Conservation (phyloP, 192 early-diverging fungal species). For the Coemansia sp. region DNA sequence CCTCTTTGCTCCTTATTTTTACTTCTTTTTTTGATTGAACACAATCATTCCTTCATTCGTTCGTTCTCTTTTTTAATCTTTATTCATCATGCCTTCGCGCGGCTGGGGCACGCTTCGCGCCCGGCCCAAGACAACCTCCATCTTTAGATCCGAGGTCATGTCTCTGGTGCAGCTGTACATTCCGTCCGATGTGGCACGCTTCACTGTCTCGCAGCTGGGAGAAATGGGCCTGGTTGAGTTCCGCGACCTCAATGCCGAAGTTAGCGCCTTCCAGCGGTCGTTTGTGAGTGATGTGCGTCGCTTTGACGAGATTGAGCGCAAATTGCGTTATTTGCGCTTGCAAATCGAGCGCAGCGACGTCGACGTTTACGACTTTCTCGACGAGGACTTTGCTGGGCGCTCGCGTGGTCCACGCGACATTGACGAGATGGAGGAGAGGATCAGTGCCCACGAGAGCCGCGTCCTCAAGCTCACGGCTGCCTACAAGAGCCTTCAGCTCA, state of each 20-base stretch:
- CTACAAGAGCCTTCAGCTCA: constrained; percentile 86
- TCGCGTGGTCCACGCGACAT: constrained; percentile 87
- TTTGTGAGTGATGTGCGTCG: constrained; percentile 96
- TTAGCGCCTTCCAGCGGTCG: constrained; percentile 95
- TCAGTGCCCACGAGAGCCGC: constrained; percentile 81
- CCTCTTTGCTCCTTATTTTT: neutral
- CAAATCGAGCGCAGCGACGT: constrained; percentile 85
- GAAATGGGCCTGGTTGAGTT: constrained; percentile 95
- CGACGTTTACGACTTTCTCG: constrained; percentile 53
- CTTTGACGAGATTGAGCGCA: constrained; percentile 97
- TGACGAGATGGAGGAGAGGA: constrained; percentile 86
- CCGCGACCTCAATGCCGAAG: constrained; percentile 91
- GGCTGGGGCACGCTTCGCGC: constrained; percentile 48
- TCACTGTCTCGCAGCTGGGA: constrained; percentile 91
- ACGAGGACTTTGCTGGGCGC: constrained; percentile 58
- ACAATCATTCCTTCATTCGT: neutral
- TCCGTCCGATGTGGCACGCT: constrained; percentile 90
- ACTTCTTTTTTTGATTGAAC: neutral
- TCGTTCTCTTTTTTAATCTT: neutral
- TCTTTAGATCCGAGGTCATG: constrained; percentile 97
- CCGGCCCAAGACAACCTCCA: constrained; percentile 55
- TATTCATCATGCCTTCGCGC: constrained; percentile 37
- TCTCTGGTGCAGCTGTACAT: constrained; percentile 95
- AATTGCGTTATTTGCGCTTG: constrained; percentile 84
- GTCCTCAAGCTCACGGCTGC: constrained; percentile 86